These are phyloP conservation scores for Taxawa tesnikishii DNA, from an alignment of 2,329 filamentous ascomycete genomes.

Conservation along the genomic window DNA sequence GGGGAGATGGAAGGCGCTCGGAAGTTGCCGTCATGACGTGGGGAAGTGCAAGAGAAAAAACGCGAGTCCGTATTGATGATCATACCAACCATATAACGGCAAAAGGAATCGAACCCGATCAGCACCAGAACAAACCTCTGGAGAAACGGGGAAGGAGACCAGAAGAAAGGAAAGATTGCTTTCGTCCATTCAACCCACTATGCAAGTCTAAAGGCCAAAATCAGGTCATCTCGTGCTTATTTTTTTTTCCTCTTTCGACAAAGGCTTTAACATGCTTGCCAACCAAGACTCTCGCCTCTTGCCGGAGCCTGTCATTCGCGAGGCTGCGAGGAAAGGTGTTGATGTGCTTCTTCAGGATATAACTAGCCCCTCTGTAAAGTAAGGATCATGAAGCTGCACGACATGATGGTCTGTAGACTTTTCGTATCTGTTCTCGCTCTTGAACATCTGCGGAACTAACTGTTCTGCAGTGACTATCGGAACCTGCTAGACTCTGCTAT, in stretches of 20 bases:
- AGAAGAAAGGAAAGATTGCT: no score
- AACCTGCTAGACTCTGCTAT: slow-evolving; percentile 2
- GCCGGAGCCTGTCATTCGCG: slow-evolving; percentile 1
- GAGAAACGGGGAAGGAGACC: no score
- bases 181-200: no score
- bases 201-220: no score
- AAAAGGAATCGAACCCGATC: no score
- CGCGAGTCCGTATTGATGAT: no score
- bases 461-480: slow-evolving; percentile 1
- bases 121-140: no score
- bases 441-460: slow-evolving; percentile 1
- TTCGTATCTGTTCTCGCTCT: background rate
- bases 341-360: slow-evolving; percentile 2
- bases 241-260: no score
- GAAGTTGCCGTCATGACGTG: slow-evolving; percentile 1
- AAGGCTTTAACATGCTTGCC: background rate
- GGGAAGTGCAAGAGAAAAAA: background rate
- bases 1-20: no score
- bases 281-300: background rate
- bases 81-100: no score
- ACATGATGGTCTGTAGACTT: slow-evolving; percentile 5
- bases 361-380: background rate
- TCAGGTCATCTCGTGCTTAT: no score
- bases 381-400: background rate
- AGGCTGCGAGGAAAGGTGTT: background rate